A percentile compares a stretch with the other conserved stretches of the same genome.
Conservation (phyloP, 208 protist genomes). For the Tritrichomonas musculus region DNA sequence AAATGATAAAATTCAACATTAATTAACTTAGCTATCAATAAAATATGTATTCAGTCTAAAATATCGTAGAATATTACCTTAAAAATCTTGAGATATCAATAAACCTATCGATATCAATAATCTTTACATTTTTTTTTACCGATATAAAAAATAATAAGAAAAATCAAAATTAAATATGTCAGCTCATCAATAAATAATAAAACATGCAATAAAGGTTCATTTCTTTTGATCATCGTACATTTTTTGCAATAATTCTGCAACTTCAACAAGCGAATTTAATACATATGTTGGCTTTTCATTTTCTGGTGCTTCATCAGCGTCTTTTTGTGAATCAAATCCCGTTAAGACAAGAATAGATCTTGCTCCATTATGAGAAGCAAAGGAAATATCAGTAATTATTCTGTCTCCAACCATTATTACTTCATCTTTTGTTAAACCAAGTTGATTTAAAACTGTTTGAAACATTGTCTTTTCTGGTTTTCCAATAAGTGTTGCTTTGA, state of each 20-base stretch:
- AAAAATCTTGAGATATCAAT: too few relatives aligned
- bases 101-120: too few relatives aligned
- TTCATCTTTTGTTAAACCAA: background rate
- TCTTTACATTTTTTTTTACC: too few relatives aligned
- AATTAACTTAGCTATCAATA: too few relatives aligned
- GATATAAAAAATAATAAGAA: too few relatives aligned
- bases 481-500: background rate
- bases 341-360: background rate
- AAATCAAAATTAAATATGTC: too few relatives aligned
- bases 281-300: background rate
- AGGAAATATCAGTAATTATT: constrained; percentile 7
- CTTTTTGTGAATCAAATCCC: background rate
- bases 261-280: background rate
- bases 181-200: too few relatives aligned
- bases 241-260: background rate
- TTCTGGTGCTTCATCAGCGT: background rate
- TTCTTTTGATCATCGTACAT: background rate
- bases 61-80: too few relatives aligned
- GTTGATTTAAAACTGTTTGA: background rate
- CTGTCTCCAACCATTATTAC: constrained; percentile 16
- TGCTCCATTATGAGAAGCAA: background rate
- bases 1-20: too few relatives aligned
- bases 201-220: too few relatives aligned
- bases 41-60: too few relatives aligned
- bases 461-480: constrained; percentile 28